These are phyloP conservation scores for Dendrothele bispora DNA, from an alignment of 768 basidiomycete species.

Conservation along the genomic window DNA sequence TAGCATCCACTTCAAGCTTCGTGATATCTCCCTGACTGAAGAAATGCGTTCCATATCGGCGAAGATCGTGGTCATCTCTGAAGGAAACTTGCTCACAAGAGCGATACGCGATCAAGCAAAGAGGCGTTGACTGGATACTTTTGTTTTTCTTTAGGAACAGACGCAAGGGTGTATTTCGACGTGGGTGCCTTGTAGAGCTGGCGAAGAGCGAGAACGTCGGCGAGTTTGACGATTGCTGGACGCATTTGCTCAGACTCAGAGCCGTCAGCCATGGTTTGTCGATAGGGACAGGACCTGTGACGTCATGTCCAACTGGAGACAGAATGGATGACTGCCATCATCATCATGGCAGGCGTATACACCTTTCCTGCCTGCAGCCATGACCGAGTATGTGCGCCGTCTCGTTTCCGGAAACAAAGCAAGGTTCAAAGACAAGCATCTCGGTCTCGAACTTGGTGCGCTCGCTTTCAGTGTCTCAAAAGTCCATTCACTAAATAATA, in stretches of 20 bases:
- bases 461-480: not conserved
- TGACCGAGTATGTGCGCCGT: slow-evolving; percentile 68
- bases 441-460: slow-evolving; percentile 72
- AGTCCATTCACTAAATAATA: not conserved
- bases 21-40: slow-evolving; percentile 81
- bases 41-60: slow-evolving; percentile 3
- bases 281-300: too few species aligned
- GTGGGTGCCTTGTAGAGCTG: too few species aligned
- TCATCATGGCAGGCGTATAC: too few species aligned
- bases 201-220: too few species aligned
- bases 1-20: slow-evolving; percentile 62
- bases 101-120: slow-evolving; percentile 60
- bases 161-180: too few species aligned
- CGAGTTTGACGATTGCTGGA: too few species aligned
- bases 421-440: slow-evolving; percentile 66
- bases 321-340: too few species aligned
- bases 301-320: too few species aligned
- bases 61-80: slow-evolving; percentile 1
- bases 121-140: slow-evolving; percentile 18
- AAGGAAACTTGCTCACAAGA: slow-evolving; percentile 50
- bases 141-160: too few species aligned
- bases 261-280: too few species aligned
- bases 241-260: too few species aligned
- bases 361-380: slow-evolving; percentile 23
- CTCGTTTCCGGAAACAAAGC: slow-evolving; percentile 84